phyloP scores from a whole-genome alignment of 2,329 filamentous ascomycete genomes.

The Sarocladium oryzae region DNA sequence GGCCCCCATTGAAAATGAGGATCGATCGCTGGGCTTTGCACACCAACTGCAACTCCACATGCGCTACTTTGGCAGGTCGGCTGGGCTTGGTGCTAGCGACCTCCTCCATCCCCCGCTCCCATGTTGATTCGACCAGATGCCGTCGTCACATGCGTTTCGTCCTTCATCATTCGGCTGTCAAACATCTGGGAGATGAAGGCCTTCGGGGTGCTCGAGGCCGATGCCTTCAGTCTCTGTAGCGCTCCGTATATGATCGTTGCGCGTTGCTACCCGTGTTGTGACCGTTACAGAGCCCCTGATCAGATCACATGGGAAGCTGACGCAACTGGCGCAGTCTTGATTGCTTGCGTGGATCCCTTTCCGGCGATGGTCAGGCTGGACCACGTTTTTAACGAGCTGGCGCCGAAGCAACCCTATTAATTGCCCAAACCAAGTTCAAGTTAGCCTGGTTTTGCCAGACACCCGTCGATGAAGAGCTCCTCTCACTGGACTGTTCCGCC shows the following conservation, averaged over 20 bases:
- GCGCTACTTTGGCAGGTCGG: constrained; percentile 6
- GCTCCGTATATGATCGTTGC: no score
- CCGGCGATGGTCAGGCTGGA: not conserved
- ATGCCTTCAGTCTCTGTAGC: no score
- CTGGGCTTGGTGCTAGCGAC: not conserved
- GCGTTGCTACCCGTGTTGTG: no score
- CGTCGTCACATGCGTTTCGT: not conserved
- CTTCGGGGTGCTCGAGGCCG: no score
- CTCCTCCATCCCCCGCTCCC: not conserved
- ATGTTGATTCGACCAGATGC: not conserved
- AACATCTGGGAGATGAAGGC: no score
- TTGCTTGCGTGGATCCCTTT: not conserved
- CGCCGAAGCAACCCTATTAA: constrained; percentile 6
- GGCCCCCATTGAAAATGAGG: not conserved
- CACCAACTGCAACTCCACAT: not conserved
- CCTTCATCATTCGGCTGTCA: no score
- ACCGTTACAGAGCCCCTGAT: no score
- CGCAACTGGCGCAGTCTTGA: no score
- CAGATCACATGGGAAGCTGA: no score
- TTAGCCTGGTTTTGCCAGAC: not conserved
- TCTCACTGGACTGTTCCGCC: not conserved
- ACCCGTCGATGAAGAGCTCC: no score
- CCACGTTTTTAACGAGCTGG: not conserved
- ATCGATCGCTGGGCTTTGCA: not conserved
- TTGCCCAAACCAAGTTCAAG: not conserved